Evolutionary conservation across 768 basidiomycete genomes (phyloP), one percentile per base, ranked within the genome.

Genomic region (Lactarius evosmus): DNA sequence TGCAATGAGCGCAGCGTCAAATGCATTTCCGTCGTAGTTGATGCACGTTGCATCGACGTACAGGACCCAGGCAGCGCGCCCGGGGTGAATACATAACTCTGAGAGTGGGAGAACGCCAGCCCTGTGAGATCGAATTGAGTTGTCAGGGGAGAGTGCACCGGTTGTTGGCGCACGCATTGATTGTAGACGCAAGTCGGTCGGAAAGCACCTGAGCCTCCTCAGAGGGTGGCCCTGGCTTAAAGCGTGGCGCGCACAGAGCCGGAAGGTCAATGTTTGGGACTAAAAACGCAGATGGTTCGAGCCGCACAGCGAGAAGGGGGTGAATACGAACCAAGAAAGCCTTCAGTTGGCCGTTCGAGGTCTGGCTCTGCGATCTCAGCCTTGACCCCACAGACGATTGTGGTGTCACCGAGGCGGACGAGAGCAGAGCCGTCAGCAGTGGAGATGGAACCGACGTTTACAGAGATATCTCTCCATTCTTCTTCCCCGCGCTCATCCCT

Each of bases 261-360:
- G 95, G 90, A 2, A 99, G 82, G 74, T 99, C 96, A 67, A 98
- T 78, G 71, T 98, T 98, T 1, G 97, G 96, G 0, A 98, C 96
- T 64, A 50, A 9, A 14, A 44, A 16, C 3, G 30, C 9, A 27
- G 95, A 65, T 30, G 11, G 46, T 33, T 33, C 3, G 22, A 38
- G 27, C 27, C 19, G 51, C n/a, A 36, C 29, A 22, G n/a, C 33
- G 12, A 32, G 38, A 4, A 36, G 25, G 33, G 33, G 7, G 58
- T 17, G 32, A 11, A 62, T 12, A 71, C 83, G 62, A 69, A 95
- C 95, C 95, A 27, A 98, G 70, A 72, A 90, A 98, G 0, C 96
- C 96, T 32, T 86, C 80, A 17, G 82, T 77, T 0, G 89, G 91
- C 2, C 75, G 75, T 66, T 93, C 87, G 19, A 96, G 72, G 69